Conservation (phyloP, 148 eudicot species). For the Cornus controversa region DNA sequence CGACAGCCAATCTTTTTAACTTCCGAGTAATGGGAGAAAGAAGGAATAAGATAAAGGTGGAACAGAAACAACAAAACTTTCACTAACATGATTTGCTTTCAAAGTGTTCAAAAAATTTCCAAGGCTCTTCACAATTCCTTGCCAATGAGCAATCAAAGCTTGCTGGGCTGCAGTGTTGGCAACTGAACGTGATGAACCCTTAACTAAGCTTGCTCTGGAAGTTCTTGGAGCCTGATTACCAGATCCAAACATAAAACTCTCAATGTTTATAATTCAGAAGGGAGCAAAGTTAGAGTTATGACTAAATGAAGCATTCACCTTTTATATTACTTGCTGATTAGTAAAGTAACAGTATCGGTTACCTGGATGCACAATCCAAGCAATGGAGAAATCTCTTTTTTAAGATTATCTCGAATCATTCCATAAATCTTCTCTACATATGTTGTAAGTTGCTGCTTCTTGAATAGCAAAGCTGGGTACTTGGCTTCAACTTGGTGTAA, state of each 20-base stretch:
- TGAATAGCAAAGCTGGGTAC: slow-evolving; percentile 96
- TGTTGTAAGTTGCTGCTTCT: slow-evolving; percentile 98
- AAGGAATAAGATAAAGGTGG: too few species aligned
- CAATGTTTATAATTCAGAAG: too few species aligned
- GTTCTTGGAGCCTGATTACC: slow-evolving; percentile 98
- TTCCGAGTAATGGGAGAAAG: too few species aligned
- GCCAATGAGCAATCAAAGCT: slow-evolving; percentile 96
- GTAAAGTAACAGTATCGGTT: neutral
- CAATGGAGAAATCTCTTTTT: slow-evolving; percentile 98
- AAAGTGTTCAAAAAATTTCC: slow-evolving; percentile 69
- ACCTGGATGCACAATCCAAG: slow-evolving; percentile 98
- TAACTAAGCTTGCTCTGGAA: slow-evolving; percentile 94
- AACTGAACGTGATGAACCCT: slow-evolving; percentile 85
- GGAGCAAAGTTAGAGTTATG: too few species aligned
- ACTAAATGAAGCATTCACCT: too few species aligned
- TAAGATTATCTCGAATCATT: slow-evolving; percentile 90
- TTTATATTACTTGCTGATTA: neutral
- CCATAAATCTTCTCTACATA: slow-evolving; percentile 96
- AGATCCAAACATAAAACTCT: too few species aligned
- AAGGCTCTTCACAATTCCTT: slow-evolving; percentile 90
- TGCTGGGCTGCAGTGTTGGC: slow-evolving; percentile 87
- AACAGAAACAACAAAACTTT: too few species aligned
- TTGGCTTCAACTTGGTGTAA: slow-evolving; percentile 97
- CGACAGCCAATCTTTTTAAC: too few species aligned
- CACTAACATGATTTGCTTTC: too few species aligned